Evolutionary conservation across 257 asterid species (phyloP), one percentile per base, ranked within the genome.

Genomic region (Eustoma russellianum): DNA sequence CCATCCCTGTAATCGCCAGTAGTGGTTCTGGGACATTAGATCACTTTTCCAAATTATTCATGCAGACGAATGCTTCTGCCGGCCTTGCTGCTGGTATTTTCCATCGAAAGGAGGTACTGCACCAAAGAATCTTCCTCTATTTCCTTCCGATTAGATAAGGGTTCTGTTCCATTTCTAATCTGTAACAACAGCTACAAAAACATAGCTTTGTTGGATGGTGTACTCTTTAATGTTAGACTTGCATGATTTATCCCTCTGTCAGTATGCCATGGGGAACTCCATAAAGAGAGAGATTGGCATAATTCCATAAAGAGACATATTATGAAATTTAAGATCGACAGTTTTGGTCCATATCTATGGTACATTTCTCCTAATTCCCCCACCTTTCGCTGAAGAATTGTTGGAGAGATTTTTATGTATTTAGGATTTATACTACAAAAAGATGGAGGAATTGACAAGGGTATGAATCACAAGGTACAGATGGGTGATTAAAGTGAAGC

Each of bases 11-110:
- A 40, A 87, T 91, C 66, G 98, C 98, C 28, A 87, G 98, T 63
- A 87, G 98, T 68, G 98, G 98, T 51, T 96, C 96, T 57, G 98
- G 98, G 46, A 46, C 76, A 8, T 83, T 57, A n/a, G 84, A 80
- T 54, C 98, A 91, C 72, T 87, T 91, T 57, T 79, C 96, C 1
- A 92, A 91, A 68, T 93, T 91, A 67, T 87, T 91, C 81, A 65
- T 62, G 9, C 62, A 80, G 71, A 91, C 98, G 67, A 87, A 80
- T 67, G 98, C 96, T 16, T 91, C 98, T 60, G 96, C 98, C 65
- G 96, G 96, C 68, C 95, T 91, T 69, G 98, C 96, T 74, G 98
- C 96, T 53, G 96, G 98, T 62, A 87, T 91, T 66, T 91, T 91
- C 77, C 96, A 91, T 16, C 72, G 98, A 18, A 91, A 84, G 67